Conservation (phyloP, 345 rosid species). For the Eucalyptus melliodora region DNA sequence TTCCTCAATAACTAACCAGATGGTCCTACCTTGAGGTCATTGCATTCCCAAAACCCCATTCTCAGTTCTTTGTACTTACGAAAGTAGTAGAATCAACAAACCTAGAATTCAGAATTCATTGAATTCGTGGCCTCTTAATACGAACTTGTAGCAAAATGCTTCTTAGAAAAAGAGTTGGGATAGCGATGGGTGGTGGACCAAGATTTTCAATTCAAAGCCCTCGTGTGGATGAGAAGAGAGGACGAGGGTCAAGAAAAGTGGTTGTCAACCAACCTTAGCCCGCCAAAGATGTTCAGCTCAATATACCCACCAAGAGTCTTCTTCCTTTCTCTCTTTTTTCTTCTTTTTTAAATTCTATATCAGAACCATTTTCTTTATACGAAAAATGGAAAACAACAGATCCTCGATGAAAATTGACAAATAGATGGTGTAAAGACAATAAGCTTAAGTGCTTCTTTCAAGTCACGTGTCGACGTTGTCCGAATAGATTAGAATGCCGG, state of each 20-base stretch:
- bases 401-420: background rate
- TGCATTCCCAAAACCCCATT: background rate
- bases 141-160: background rate
- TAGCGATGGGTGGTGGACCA: background rate
- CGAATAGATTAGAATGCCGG: background rate
- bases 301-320: background rate
- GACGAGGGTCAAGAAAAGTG: background rate
- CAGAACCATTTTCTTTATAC: background rate
- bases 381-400: background rate
- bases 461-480: background rate
- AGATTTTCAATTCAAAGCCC: background rate
- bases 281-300: background rate
- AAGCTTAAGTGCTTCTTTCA: background rate
- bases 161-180: background rate
- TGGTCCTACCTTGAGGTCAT: background rate
- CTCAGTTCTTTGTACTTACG: background rate
- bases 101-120: background rate
- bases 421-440: background rate
- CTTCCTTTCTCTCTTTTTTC: background rate
- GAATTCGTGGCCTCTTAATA: background rate
- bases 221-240: background rate
- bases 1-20: background rate
- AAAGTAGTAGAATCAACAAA: background rate
- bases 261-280: background rate
- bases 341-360: background rate